These are phyloP conservation scores for Apiotrichum montevideense DNA, from an alignment of 1,284 basidiomycete species.

Conservation along the genomic window DNA sequence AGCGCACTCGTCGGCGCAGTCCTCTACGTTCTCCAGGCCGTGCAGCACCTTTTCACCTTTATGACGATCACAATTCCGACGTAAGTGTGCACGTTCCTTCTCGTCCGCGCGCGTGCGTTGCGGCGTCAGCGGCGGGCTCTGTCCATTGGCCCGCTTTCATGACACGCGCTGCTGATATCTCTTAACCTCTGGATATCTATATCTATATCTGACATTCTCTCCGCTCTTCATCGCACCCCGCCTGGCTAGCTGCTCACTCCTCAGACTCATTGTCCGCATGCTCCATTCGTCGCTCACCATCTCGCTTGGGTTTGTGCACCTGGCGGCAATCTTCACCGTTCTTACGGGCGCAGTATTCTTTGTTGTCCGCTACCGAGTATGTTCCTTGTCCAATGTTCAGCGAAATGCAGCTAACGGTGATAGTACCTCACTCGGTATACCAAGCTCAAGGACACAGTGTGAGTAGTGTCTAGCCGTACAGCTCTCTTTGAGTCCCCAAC, in stretches of 20 bases:
- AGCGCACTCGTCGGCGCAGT: slow-evolving; percentile 81
- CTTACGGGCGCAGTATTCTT: slow-evolving; percentile 67
- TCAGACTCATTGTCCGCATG: slow-evolving; percentile 51
- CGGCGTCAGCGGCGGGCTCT: neutral
- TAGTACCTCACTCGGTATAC: slow-evolving; percentile 52
- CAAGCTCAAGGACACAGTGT: slow-evolving; percentile 75
- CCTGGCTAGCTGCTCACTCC: slow-evolving; percentile 44
- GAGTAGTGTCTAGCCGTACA: slow-evolving; percentile 4
- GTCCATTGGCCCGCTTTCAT: neutral
- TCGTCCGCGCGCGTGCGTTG: neutral
- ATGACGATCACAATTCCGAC: slow-evolving; percentile 72
- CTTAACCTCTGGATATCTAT: no score
- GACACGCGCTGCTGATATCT: neutral
- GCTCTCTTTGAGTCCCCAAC: no score
- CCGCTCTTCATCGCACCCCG: no score
- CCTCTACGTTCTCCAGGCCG: slow-evolving; percentile 71
- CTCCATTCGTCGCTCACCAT: slow-evolving; percentile 84
- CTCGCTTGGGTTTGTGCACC: slow-evolving; percentile 81
- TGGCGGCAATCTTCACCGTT: slow-evolving; percentile 66
- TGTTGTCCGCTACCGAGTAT: slow-evolving; percentile 72
- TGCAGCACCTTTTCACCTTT: slow-evolving; percentile 63
- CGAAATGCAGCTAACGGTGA: slow-evolving; percentile 4
- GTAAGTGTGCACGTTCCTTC: slow-evolving; percentile 25
- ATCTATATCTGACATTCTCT: no score
- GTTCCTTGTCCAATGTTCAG: slow-evolving; percentile 50